phyloP scores from a whole-genome alignment of 2,329 filamentous ascomycete species.

The Botryotinia calthae region DNA sequence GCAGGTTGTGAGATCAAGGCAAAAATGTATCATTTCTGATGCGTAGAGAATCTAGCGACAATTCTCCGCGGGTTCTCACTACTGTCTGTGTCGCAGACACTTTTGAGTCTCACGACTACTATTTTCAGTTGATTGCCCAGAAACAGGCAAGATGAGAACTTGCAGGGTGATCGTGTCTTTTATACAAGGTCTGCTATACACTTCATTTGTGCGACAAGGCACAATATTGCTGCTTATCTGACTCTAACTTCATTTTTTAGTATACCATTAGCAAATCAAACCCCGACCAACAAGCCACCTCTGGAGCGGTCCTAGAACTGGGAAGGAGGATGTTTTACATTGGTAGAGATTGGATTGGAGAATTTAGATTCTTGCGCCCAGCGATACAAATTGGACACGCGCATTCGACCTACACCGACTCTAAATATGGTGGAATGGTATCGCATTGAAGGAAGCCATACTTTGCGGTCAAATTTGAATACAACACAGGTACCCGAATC shows the following conservation, averaged over 20 bases:
- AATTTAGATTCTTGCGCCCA: background rate
- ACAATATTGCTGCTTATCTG: background rate
- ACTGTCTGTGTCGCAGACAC: background rate
- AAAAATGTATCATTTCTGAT: background rate
- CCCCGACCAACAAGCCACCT: background rate
- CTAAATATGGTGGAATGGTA: background rate
- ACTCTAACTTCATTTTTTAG: background rate
- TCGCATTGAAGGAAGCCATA: background rate
- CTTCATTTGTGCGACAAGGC: background rate
- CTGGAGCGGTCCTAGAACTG: background rate
- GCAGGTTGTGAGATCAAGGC: background rate
- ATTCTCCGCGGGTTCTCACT: background rate
- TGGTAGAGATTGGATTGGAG: background rate
- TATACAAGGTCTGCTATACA: background rate
- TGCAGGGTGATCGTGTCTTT: too few relatives aligned
- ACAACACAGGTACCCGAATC: background rate
- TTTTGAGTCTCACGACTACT: background rate
- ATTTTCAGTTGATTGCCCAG: background rate
- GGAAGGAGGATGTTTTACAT: background rate
- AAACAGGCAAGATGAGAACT: background rate
- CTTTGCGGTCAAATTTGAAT: background rate
- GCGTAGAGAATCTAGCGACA: background rate
- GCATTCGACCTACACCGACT: background rate
- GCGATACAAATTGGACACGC: background rate
- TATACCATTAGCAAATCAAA: background rate